Evolutionary conservation across 768 basidiomycete genomes (phyloP).

Genomic region (Neoboletus subvelutipes): DNA sequence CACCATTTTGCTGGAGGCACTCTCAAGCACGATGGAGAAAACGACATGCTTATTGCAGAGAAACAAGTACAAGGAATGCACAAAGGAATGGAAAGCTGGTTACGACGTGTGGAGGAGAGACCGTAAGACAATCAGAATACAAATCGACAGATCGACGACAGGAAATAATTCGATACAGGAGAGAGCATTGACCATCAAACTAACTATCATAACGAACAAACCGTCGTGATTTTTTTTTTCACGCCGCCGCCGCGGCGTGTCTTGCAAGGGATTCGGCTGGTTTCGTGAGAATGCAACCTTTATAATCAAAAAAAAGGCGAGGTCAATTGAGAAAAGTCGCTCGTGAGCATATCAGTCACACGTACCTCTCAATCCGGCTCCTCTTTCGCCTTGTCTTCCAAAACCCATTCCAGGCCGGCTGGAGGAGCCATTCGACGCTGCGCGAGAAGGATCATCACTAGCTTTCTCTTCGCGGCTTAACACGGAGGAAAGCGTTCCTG

Average conservation of each 20-base stretch:
- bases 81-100: background rate
- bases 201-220: background rate
- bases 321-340: background rate
- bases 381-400: conserved; percentile 78
- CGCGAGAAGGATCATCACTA: background rate
- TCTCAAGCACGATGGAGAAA: background rate
- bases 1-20: too few species aligned
- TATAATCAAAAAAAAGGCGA: too few species aligned
- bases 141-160: background rate
- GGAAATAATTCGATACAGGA: background rate
- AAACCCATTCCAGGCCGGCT: conserved; percentile 63
- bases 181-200: background rate
- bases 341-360: conserved; percentile 10
- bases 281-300: conserved; percentile 56
- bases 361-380: conserved; percentile 62
- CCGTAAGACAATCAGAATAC: background rate
- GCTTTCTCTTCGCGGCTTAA: conserved; percentile 14
- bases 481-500: conserved; percentile 14
- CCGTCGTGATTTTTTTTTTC: background rate
- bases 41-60: background rate
- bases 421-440: conserved; percentile 23
- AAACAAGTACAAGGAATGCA: background rate
- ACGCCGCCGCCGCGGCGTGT: conserved; percentile 35
- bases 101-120: background rate
- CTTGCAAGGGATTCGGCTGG: conserved; percentile 59